Percentiles rank a stretch among this genome's conserved stretches.
Conservation (phyloP, 2,329 filamentous ascomycete genomes). For the Neurospora crassa region DNA sequence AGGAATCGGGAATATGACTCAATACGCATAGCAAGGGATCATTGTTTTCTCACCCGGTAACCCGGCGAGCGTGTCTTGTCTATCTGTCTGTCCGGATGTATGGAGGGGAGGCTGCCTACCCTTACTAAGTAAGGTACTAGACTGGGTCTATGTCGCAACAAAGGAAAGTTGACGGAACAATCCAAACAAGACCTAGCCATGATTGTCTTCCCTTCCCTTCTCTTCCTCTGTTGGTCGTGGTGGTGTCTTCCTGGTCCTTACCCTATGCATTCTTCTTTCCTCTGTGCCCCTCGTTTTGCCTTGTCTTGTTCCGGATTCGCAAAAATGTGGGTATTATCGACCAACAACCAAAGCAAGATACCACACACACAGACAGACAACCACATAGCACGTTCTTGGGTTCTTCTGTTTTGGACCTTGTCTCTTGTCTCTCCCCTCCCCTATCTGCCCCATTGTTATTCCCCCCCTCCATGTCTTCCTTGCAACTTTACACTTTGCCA, state of each 20-base stretch:
- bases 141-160: background rate
- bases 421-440: background rate
- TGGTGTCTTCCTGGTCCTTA: background rate
- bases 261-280: background rate
- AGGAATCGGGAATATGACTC: background rate
- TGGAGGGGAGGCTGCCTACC: too few species aligned
- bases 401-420: background rate
- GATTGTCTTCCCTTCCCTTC: background rate
- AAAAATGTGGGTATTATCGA: background rate
- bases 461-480: background rate
- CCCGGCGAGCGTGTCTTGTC: background rate
- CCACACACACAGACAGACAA: background rate
- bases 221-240: background rate
- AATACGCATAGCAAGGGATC: background rate
- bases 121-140: too few species aligned
- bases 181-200: background rate
- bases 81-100: background rate
- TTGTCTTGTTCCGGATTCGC: background rate
- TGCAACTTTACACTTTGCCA: background rate
- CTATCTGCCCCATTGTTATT: background rate
- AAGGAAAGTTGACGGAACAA: background rate
- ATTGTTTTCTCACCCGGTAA: background rate
- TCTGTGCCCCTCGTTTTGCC: background rate
- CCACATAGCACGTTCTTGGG: conserved; percentile 1
- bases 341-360: too few species aligned